phyloP scores from a whole-genome alignment of 805 yeast species.

The Debaryomyces tyrocola region DNA sequence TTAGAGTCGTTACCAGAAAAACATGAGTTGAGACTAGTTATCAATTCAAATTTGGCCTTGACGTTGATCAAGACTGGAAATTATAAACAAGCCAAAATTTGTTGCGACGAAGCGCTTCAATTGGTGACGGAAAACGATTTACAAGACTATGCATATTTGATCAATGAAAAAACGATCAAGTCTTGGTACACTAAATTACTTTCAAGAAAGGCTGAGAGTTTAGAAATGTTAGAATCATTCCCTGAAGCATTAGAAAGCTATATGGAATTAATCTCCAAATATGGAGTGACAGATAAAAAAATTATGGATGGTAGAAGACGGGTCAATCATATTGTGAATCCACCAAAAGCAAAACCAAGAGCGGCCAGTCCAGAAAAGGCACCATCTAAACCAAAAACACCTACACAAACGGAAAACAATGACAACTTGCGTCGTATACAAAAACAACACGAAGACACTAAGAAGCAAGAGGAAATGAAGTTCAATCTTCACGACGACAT shows the following conservation, averaged over 20 bases:
- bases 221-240: conserved; percentile 76
- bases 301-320: conserved; percentile 82
- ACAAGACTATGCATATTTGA: conserved; percentile 25
- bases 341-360: conserved; percentile 25
- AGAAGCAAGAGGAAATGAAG: conserved; percentile 43
- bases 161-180: conserved; percentile 53
- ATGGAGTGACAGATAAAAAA: conserved; percentile 61
- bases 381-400: conserved; percentile 2
- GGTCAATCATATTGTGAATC: conserved; percentile 64
- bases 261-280: conserved; percentile 56
- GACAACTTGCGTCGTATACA: conserved; percentile 47
- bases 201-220: conserved; percentile 75
- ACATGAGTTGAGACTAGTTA: conserved; percentile 67
- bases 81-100: conserved; percentile 49
- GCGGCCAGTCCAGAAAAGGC: conserved; percentile 12
- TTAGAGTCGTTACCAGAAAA: conserved; percentile 52
- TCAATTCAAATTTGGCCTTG: conserved; percentile 67
- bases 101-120: conserved; percentile 48
- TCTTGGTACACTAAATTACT: conserved; percentile 75
- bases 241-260: conserved; percentile 62
- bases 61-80: conserved; percentile 71
- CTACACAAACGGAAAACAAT: conserved; percentile 1
- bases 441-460: conserved; percentile 46
- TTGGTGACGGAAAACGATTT: conserved; percentile 30
- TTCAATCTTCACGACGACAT: conserved; percentile 65